These are phyloP conservation scores for Nephelium lappaceum DNA, from an alignment of 345 rosid genomes.

Conservation along the genomic window DNA sequence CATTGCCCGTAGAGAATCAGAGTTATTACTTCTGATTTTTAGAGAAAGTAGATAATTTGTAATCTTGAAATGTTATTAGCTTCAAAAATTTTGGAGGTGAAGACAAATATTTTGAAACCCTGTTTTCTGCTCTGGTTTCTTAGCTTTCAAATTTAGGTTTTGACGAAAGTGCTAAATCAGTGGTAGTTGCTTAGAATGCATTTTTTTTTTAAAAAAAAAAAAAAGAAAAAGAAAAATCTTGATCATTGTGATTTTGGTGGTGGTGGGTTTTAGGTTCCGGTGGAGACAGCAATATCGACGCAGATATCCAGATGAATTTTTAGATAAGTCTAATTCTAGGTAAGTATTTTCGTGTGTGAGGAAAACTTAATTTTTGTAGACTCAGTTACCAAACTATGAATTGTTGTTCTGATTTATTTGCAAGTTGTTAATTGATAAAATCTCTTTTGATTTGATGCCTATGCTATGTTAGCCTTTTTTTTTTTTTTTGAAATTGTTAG, in stretches of 20 bases:
- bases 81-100: not conserved
- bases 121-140: not conserved
- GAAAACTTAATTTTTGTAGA: no score
- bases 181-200: not conserved
- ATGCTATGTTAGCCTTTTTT: not conserved
- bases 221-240: no score
- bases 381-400: not conserved
- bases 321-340: constrained; percentile 87
- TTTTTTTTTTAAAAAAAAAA: no score
- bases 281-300: constrained; percentile 88
- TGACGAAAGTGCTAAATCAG: not conserved
- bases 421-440: not conserved
- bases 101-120: not conserved
- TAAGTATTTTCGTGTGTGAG: constrained; percentile 7
- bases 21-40: not conserved
- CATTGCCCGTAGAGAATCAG: not conserved
- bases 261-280: constrained; percentile 58
- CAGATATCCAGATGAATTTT: constrained; percentile 88
- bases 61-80: not conserved
- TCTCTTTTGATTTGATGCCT: not conserved
- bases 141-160: constrained; percentile 5
- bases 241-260: not conserved
- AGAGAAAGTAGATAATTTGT: not conserved
- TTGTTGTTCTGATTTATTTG: not conserved
- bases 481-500: not conserved